These are phyloP conservation scores for Medicago arabica DNA, from an alignment of 306 rosid genomes.

Conservation along the genomic window DNA sequence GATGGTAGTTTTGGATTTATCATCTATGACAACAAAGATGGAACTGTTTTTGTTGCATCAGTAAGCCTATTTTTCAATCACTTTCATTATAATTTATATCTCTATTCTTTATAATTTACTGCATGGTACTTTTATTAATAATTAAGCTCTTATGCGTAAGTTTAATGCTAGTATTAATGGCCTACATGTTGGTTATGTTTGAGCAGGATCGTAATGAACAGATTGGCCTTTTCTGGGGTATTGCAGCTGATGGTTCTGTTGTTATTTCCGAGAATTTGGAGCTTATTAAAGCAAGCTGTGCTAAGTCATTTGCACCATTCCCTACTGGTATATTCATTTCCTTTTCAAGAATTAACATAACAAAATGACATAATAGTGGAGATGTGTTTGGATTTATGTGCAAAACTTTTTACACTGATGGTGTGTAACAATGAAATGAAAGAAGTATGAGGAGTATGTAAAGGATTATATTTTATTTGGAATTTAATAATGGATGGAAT, in stretches of 20 bases:
- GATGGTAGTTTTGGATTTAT: conserved; percentile 89
- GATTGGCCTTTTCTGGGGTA: conserved; percentile 79
- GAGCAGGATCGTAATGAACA: conserved; percentile 71
- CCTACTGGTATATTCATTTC: conserved; percentile 67
- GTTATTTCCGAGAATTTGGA: conserved; percentile 76
- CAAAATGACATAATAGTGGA: no score
- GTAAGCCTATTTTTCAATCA: conserved; percentile 45
- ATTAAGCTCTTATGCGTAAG: not conserved
- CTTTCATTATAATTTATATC: not conserved
- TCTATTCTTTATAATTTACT: no score
- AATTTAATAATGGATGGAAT: conserved; percentile 15
- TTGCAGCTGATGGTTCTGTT: conserved; percentile 82
- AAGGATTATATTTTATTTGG: not conserved
- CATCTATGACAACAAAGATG: conserved; percentile 63
- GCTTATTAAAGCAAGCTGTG: conserved; percentile 76
- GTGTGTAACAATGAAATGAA: no score
- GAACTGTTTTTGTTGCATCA: conserved; percentile 76
- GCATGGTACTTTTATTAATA: no score
- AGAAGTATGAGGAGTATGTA: no score
- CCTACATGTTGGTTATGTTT: conserved; percentile 26
- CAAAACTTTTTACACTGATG: no score
- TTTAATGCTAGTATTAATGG: not conserved
- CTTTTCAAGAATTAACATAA: no score
- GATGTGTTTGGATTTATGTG: no score
- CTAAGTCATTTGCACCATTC: conserved; percentile 92